A percentile compares a stretch with the other conserved stretches of the same genome.
Evolutionary conservation across 1,284 basidiomycete genomes (phyloP).

Genomic region (Ceratobasidium sp.): DNA sequence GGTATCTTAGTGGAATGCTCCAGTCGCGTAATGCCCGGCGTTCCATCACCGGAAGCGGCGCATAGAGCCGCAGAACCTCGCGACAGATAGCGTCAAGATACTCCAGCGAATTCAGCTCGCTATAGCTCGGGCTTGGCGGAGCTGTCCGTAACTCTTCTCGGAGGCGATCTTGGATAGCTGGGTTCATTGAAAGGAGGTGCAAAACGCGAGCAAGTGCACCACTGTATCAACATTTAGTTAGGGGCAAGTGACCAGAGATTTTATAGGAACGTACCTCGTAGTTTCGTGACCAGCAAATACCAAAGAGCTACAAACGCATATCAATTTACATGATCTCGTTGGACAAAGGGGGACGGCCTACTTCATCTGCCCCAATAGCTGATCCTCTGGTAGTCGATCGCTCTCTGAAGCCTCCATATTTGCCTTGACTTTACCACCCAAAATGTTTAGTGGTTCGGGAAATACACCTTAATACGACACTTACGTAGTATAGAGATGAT

Average conservation of each 20-base stretch:
- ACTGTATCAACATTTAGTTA: not conserved
- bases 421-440: conserved; percentile 11
- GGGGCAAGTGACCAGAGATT: too few species aligned
- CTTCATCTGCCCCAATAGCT: conserved; percentile 35
- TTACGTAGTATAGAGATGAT: conserved; percentile 27
- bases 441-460: too few species aligned
- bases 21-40: not conserved
- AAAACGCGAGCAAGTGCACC: conserved; percentile 8
- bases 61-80: not conserved
- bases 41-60: conserved; percentile 13
- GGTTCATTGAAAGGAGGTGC: conserved; percentile 4
- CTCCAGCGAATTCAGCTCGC: conserved; percentile 4
- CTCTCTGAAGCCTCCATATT: conserved; percentile 11
- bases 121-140: not conserved
- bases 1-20: conserved; percentile 1
- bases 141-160: not conserved
- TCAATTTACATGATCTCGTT: not conserved
- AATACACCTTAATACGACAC: not conserved
- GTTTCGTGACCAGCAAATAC: conserved; percentile 28
- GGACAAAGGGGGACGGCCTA: not conserved
- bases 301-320: not conserved
- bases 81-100: conserved; percentile 25
- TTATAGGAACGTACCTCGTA: conserved; percentile 4
- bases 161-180: not conserved
- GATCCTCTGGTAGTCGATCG: conserved; percentile 8